Evolutionary conservation across 495 filamentous ascomycete genomes (phyloP), one percentile per base, ranked within the genome.

Genomic region (Penicillium cosmopolitanum): DNA sequence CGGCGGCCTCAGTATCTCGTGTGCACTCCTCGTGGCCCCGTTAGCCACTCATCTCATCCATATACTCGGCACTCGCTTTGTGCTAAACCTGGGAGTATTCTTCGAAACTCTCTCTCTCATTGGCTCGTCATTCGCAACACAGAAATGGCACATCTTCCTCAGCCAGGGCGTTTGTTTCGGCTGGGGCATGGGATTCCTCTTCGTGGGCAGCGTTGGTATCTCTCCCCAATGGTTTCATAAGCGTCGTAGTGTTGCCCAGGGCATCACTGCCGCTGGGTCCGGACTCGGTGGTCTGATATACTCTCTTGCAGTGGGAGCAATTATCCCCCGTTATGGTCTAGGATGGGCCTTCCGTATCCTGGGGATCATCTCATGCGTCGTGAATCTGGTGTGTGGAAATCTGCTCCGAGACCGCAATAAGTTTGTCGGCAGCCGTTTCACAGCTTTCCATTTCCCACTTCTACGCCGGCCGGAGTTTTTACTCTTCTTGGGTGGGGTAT

Each of bases 191-290:
- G 90, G 91, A 2, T 89, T 95, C 56, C 80, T 87, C 18, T 96
- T 91, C 71, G 89, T 88, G 8, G 81, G 85, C 19, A 87, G 83
- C 25, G 85, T 89, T 3, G 84, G 85, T 15, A 84, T 93, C 13
- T 79, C 89, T 1, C 84, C 90, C 3, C 90, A 95, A 64, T 95
- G 92, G 92, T 95, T 96, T 73, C 75, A 73, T 23, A 84, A 83
- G 33, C 80, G 82, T 5, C 82, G 89, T 13, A 85, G 85, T 50
- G 80, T 95, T 25, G 90, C 91, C 7, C 91, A 87, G 68, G 87
- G 89, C 3, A 86, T 92, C 53, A 82, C 86, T 2, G 82, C 89
- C 0, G 82, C 85, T 12, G 92, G 91, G 0, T 87, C 84, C n/a
- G 90, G 91, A 15, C 77, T 93, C 28, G 89, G 89, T 12, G 92